Percentiles rank a stretch among this genome's conserved stretches.
Evolutionary conservation across 2,329 filamentous ascomycete genomes (phyloP).

Genomic region (Claviceps monticola): DNA sequence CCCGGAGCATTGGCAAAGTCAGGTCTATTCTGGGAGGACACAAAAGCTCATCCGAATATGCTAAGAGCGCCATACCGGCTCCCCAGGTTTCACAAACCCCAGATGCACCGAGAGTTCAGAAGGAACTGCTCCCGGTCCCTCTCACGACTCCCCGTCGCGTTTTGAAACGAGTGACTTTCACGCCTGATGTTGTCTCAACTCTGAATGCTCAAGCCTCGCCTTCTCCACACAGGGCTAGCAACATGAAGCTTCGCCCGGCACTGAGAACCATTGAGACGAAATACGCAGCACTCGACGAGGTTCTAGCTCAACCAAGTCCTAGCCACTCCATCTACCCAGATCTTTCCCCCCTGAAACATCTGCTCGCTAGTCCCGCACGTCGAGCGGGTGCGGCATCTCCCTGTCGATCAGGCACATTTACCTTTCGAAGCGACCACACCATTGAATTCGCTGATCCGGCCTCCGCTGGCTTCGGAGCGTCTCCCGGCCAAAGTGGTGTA

Average conservation of each 20-base stretch:
- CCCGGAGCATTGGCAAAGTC: constrained; percentile 38
- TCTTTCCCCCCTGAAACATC: constrained; percentile 27
- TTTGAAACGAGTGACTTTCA: constrained; percentile 69
- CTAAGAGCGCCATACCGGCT: constrained; percentile 34
- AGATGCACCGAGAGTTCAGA: constrained; percentile 30
- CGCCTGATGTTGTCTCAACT: constrained; percentile 48
- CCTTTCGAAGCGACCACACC: constrained; percentile 52
- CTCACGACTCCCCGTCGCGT: constrained; percentile 56
- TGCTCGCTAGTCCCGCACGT: constrained; percentile 14
- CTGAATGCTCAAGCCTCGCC: constrained; percentile 35
- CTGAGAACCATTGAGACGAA: constrained; percentile 11
- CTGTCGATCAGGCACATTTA: constrained; percentile 44
- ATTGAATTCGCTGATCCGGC: constrained; percentile 40
- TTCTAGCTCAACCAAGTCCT: constrained; percentile 13
- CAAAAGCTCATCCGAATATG: constrained; percentile 20
- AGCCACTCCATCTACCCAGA: constrained; percentile 38
- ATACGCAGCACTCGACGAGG: constrained; percentile 18
- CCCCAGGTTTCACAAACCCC: constrained; percentile 34
- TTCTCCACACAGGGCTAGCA: constrained; percentile 38
- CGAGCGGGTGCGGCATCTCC: constrained; percentile 16
- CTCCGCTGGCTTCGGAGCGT: constrained; percentile 39
- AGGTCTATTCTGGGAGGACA: constrained; percentile 42
- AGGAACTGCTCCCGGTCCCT: constrained; percentile 36
- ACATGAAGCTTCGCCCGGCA: constrained; percentile 28
- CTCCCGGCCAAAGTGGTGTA: constrained; percentile 44